Evolutionary conservation across 257 asterid species (phyloP).

Genomic region (Linaria vulgaris): DNA sequence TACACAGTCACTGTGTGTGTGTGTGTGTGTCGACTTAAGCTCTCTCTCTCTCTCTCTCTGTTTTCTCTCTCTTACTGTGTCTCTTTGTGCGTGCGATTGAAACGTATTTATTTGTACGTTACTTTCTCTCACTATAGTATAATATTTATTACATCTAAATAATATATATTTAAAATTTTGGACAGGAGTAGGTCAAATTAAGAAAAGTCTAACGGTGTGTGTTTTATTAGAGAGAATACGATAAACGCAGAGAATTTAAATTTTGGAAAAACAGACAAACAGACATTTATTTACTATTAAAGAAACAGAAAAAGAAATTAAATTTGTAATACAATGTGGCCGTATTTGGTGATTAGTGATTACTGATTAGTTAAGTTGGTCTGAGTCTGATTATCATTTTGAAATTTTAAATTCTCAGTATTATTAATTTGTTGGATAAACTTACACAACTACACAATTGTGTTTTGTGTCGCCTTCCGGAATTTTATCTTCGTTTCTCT

Average conservation of each 20-base stretch:
- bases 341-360: too few species aligned
- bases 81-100: neutral
- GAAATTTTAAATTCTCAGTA: conserved; percentile 20
- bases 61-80: neutral
- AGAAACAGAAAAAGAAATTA: too few species aligned
- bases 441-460: too few species aligned
- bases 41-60: neutral
- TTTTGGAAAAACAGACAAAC: neutral
- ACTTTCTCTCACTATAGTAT: neutral
- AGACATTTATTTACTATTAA: too few species aligned
- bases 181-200: conserved; percentile 20
- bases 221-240: conserved; percentile 17
- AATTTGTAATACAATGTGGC: too few species aligned
- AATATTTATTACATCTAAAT: neutral
- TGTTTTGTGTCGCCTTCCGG: neutral
- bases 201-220: conserved; percentile 14
- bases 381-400: neutral
- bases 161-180: neutral
- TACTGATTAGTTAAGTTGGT: too few species aligned
- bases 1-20: conserved; percentile 12
- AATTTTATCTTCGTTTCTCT: neutral
- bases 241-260: conserved; percentile 24
- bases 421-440: neutral
- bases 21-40: neutral
- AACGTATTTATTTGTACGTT: neutral